These are phyloP conservation scores for Cylindrodendrum hubeiense DNA, from an alignment of 2,329 filamentous ascomycete species.

Conservation along the genomic window DNA sequence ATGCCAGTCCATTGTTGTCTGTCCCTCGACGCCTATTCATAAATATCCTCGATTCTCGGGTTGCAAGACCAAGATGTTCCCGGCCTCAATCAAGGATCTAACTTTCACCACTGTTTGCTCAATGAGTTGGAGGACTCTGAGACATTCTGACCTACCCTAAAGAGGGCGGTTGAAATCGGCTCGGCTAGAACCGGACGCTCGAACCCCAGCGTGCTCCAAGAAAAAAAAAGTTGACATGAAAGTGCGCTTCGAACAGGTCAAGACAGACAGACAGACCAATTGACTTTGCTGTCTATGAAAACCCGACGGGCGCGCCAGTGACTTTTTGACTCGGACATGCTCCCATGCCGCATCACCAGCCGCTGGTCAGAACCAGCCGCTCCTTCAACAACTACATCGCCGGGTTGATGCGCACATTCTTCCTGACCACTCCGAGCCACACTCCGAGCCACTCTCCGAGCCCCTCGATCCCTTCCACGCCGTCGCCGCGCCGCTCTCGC, in stretches of 20 bases:
- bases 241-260: background rate
- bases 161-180: background rate
- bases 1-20: no score
- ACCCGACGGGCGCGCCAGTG: background rate
- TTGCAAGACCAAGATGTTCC: no score
- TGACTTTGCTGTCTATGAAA: background rate
- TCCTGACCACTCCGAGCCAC: background rate
- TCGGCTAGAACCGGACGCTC: background rate
- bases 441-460: no score
- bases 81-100: no score
- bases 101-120: no score
- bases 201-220: background rate
- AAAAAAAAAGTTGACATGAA: background rate
- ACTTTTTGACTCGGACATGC: no score
- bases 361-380: constrained; percentile 10
- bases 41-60: no score
- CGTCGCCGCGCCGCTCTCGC: background rate
- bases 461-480: background rate
- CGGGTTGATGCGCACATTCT: constrained; percentile 12
- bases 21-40: no score
- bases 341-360: constrained; percentile 6
- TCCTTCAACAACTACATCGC: constrained; percentile 3
- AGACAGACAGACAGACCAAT: background rate
- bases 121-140: no score
- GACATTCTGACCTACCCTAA: background rate